phyloP scores from a whole-genome alignment of 179 eudicot genomes.

The Gypsophila paniculata region DNA sequence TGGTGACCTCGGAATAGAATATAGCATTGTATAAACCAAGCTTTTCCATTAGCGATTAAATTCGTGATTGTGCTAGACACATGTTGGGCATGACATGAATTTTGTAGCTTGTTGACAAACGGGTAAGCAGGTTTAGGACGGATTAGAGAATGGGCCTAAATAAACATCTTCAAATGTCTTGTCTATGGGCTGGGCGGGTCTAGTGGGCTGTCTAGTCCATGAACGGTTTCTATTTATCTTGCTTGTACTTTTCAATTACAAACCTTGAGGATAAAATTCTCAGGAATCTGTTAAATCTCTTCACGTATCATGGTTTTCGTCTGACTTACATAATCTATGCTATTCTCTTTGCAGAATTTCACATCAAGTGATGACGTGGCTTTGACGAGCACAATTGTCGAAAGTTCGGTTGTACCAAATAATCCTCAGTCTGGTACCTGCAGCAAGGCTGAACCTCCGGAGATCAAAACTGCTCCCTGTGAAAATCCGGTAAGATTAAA shows the following conservation, averaged over 20 bases:
- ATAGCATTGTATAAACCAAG: neutral
- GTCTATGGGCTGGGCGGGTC: too few relatives aligned
- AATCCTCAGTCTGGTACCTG: slow-evolving; percentile 29
- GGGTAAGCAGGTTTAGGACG: too few relatives aligned
- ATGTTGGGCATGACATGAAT: too few relatives aligned
- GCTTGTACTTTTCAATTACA: neutral
- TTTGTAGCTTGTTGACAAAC: too few relatives aligned
- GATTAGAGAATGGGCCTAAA: too few relatives aligned
- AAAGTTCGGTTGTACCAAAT: slow-evolving; percentile 30
- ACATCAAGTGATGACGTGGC: slow-evolving; percentile 37
- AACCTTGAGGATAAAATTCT: slow-evolving; percentile 3
- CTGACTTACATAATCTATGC: slow-evolving; percentile 4
- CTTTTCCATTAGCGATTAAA: neutral
- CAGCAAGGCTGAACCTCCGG: slow-evolving; percentile 27
- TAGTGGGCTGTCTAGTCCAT: too few relatives aligned
- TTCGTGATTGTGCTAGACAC: too few relatives aligned
- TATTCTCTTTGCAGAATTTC: slow-evolving; percentile 40
- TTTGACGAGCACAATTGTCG: slow-evolving; percentile 35
- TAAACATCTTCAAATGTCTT: too few relatives aligned
- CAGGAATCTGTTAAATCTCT: neutral
- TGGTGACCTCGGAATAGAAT: too few relatives aligned
- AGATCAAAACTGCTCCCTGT: slow-evolving; percentile 30
- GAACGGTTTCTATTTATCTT: too few relatives aligned
- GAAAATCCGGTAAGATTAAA: slow-evolving; percentile 54
- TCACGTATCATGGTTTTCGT: neutral